Base-by-base conservation (phyloP, 1,284 basidiomycete species). In the Moesziomyces antarcticus region DNA sequence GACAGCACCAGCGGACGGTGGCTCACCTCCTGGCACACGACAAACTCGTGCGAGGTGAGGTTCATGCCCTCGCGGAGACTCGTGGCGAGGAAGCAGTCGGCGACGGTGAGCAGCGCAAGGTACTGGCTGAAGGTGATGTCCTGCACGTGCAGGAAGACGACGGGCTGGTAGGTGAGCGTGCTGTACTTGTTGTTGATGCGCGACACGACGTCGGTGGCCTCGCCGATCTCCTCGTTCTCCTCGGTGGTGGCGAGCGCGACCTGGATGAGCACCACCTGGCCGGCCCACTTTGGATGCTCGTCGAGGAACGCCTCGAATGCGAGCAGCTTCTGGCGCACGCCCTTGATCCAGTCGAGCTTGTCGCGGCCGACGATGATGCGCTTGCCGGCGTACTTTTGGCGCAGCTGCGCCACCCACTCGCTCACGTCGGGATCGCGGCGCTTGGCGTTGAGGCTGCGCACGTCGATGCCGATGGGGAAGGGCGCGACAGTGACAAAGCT, bases 401-500 rank as follows among this genome's bases (percentile, higher is more conserved):
- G 88, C 30, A 94, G 86, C 5, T 90, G 88, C 33, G 89, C 86
- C 5, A 92, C 90, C 92, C 93, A 94, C 73, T 94, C 91, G 5
- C 87, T 85, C 3, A 94, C 93, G 56, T 93, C 92, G 0, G 89
- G 88, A 52, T 93, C 90, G n/a, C 86, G 86, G 77, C 91, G 90
- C 84, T 90, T 90, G 72, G 89, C 87, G 60, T 89, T 89, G 47
- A 94, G 85, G 57, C 88, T 87, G 57, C 86, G 85, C 18, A 93
- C 92, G 78, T 94, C 93, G 68, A 94, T 93, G 4, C 93, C 93
- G 89, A 94, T 93, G 0, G 93, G 92, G 84, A 93, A 93, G 16
- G 92, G 91, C 0, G 90, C 91, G 7, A 94, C 92, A 72, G 93
- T 91, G 43, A 93, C 91, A 76, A 94, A 93, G 42, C 73, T 77